Evolutionary conservation across 2,329 filamentous ascomycete species (phyloP).

Genomic region (Alternaria postmessia): DNA sequence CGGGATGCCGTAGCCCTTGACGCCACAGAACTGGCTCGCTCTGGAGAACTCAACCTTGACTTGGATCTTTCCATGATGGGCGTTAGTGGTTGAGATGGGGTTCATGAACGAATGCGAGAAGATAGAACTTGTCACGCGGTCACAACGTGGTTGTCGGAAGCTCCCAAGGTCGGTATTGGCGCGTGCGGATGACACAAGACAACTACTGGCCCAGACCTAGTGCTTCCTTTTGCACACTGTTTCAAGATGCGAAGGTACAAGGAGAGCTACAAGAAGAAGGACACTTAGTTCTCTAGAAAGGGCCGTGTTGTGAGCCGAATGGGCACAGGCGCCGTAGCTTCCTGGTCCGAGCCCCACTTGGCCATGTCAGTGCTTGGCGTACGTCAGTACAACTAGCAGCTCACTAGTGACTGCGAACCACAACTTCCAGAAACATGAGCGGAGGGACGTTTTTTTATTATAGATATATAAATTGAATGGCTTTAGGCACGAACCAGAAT

Average conservation of each 20-base stretch:
- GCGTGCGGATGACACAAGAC: constrained; percentile 8
- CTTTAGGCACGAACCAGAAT: not conserved
- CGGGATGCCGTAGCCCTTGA: constrained; percentile 35
- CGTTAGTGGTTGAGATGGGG: constrained; percentile 6
- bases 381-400: constrained; percentile 12
- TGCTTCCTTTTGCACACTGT: not conserved
- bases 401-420: not conserved
- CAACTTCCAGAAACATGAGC: not conserved
- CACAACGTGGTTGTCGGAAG: constrained; percentile 5
- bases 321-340: constrained; percentile 4
- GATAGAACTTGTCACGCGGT: constrained; percentile 9
- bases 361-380: constrained; percentile 8
- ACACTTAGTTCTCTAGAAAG: not conserved
- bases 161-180: not conserved
- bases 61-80: constrained; percentile 32
- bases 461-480: not conserved
- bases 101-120: not conserved
- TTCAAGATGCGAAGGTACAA: not conserved
- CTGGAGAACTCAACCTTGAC: constrained; percentile 30
- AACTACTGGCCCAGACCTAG: not conserved
- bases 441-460: not conserved
- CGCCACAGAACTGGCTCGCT: constrained; percentile 35
- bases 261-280: not conserved
- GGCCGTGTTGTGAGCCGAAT: constrained; percentile 1
- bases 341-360: constrained; percentile 1